A percentile compares a stretch with the other conserved stretches of the same genome.
Conservation (phyloP, 371 early-diverging fungal genomes). For the Mortierella sp. region DNA sequence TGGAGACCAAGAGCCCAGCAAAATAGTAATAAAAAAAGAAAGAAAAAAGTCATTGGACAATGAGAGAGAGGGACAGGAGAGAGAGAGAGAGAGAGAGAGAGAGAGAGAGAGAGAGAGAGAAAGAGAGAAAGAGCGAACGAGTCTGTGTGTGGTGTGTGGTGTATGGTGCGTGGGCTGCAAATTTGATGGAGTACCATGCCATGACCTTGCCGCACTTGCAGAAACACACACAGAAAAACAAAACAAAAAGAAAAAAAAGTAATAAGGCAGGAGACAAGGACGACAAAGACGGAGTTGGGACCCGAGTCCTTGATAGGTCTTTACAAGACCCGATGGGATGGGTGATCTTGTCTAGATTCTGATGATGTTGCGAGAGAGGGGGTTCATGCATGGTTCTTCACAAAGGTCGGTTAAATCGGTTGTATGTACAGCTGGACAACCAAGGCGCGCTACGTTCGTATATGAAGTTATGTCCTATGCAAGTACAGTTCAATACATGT, state of each 20-base stretch:
- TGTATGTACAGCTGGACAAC: too few species aligned
- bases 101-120: neutral
- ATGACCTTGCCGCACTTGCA: neutral
- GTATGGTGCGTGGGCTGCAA: too few species aligned
- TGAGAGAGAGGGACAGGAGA: neutral
- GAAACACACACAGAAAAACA: too few species aligned
- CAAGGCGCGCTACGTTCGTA: too few species aligned
- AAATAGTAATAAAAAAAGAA: neutral
- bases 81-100: neutral
- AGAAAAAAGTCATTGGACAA: neutral
- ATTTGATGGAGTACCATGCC: too few species aligned
- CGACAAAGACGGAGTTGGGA: slow-evolving; percentile 1
- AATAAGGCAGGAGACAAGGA: neutral
- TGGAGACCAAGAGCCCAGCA: neutral
- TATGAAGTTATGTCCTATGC: too few species aligned
- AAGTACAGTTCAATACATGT: too few species aligned
- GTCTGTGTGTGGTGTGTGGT: neutral
- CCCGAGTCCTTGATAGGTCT: neutral
- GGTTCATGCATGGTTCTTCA: neutral
- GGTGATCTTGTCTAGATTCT: neutral
- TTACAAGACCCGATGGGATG: neutral
- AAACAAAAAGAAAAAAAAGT: too few species aligned
- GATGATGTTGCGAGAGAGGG: neutral
- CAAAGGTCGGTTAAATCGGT: too few species aligned
- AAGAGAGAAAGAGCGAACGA: neutral